Base-by-base conservation (phyloP, 768 basidiomycete species). In the Hebeloma cylindrosporum region DNA sequence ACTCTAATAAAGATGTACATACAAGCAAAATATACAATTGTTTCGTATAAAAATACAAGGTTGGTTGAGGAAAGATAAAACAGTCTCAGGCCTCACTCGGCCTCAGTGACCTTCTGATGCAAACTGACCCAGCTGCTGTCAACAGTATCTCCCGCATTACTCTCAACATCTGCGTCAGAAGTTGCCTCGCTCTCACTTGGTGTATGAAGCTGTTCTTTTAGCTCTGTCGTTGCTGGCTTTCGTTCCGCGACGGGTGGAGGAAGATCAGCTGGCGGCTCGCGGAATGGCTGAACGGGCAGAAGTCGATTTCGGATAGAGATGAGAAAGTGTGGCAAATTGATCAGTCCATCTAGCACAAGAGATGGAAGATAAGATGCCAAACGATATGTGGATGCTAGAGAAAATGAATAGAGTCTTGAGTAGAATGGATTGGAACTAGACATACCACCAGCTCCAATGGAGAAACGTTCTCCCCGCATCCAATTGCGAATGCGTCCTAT, bases 361-460 rank as follows among this genome's bases (percentile, higher is more conserved):
- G 77, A 63, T 6, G 89, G 89, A 33, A 92, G 77, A 54, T 78
- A 70, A 0, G 88, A 88, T 4, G 86, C 87, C 17, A 83, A 36
- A 39, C 72, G 71, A 54, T 90, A 90, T 5, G 87, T 88, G 25
- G 69, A 66, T 4, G 87, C 89, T 88, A 50, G 40, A 53, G 14
- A 60, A 45, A 31, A 20, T 23, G 18, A 52, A 48, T 30, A 39
- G 10, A 16, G 11, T n/a, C 8, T 35, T 6, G 34, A 30, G 39
- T 49, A 36, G 36, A 25, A 33, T 22, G 14, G 29, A 13, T 18
- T 23, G 22, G 35, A 11, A 41, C 16, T 18, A 0, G 14, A 65
- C 78, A 56, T 57, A 91, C 88, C 87, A 63, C 89, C 90, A 39
- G 90, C 83, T 45, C 90, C 90, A 43, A 92, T 67, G 14, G 80